phyloP scores from a whole-genome alignment of 108 stramenopile genomes.

The Pelagomonas calceolata region DNA sequence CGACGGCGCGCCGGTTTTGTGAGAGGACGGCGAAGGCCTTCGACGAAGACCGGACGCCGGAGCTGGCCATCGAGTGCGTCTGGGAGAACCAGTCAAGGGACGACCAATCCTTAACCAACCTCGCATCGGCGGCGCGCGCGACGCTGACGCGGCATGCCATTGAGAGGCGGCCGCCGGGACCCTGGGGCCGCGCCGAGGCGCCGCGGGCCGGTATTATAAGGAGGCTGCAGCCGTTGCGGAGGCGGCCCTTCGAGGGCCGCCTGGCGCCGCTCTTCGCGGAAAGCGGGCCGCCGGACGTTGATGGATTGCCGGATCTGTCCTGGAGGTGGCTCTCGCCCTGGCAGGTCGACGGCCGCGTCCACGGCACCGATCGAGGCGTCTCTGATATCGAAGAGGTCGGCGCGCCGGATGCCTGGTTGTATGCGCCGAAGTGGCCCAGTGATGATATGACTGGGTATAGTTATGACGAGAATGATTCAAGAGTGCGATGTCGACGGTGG shows the following conservation, averaged over 20 bases:
- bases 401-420: not conserved
- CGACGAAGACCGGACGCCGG: not conserved
- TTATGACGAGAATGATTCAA: not conserved
- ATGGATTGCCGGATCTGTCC: not conserved
- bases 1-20: too few species aligned
- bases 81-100: not conserved
- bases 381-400: not conserved
- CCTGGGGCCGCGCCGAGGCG: not conserved
- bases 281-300: not conserved
- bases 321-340: not conserved
- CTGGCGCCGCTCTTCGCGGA: not conserved
- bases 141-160: not conserved
- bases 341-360: not conserved
- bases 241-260: not conserved
- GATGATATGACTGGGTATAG: not conserved
- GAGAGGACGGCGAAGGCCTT: not conserved
- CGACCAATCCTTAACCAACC: not conserved
- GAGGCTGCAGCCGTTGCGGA: not conserved
- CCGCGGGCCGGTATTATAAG: not conserved
- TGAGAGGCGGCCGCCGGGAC: not conserved
- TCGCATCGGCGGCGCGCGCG: not conserved
- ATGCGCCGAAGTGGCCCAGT: not conserved
- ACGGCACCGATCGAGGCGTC: not conserved
- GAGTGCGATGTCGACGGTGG: not conserved
- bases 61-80: not conserved